Evolutionary conservation across 164 flowering plant genomes (phyloP), one percentile per base, ranked within the genome.

Genomic region (Santalum album): DNA sequence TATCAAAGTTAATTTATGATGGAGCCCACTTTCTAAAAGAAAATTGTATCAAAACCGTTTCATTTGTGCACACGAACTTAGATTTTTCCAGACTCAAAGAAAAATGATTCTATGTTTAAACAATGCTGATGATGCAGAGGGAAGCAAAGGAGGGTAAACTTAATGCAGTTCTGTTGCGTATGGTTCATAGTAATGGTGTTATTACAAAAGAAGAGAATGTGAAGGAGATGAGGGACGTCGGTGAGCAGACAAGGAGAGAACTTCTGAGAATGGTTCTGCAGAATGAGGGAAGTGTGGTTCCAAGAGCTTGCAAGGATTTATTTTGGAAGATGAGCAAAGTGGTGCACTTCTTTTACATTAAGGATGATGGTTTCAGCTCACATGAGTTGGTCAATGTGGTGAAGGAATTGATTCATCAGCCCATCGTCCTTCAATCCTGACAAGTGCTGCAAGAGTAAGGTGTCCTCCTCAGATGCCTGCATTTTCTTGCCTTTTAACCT

Each of bases 251-350:
- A 47, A 74, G 86, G 62, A 75, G 75, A 65, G 86, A 88, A 60
- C 71, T 89, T 48, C 65, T 80, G 55, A 66, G 74, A 57, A 51
- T 72, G 53, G 86, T 92, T 43, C 55, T 89, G 72, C 71, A 72
- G 61, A 68, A 59, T 35, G 65, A 76, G 23, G 78, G 68, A 1
- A 81, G 85, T 39, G 62, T 63, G 7, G 57, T 92, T 48, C 96
- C 96, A 17, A 75, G 82, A 58, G 72, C 74, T 23, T 84, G 91
- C 86, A 89, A 77, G 76, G 81, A 89, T 57, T 39, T 80, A 58
- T 87, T 92, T 51, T 89, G 91, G 96, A 82, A 75, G 18, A 86
- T 80, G 89, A 65, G 71, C 67, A 71, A 67, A 61, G 72, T 86
- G 34, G 19, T 83, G 63, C 76, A 89, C 63, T 63, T 72, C 0